Evolutionary conservation across 495 filamentous ascomycete genomes (phyloP).

Genomic region (Lasiosphaeris hirsuta): DNA sequence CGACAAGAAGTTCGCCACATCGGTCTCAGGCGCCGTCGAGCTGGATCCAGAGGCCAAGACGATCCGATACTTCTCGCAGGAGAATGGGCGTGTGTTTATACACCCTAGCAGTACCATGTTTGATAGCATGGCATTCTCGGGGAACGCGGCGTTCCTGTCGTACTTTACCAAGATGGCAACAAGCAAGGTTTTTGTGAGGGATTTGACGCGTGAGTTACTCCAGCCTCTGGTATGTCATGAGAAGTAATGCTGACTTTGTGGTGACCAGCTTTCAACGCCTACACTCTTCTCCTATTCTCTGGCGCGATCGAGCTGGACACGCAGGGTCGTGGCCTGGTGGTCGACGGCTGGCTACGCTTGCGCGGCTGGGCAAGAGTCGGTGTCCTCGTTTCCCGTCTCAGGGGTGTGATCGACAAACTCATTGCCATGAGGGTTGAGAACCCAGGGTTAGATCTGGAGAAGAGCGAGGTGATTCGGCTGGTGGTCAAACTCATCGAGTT

Average conservation of each 20-base stretch:
- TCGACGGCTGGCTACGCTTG: conserved; percentile 89
- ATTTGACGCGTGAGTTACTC: conserved; percentile 72
- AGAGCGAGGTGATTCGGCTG: conserved; percentile 67
- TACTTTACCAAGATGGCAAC: conserved; percentile 92
- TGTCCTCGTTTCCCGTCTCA: conserved; percentile 76
- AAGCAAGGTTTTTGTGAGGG: conserved; percentile 81
- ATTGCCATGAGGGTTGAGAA: conserved; percentile 77
- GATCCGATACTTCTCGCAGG: conserved; percentile 87
- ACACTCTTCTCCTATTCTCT: conserved; percentile 85
- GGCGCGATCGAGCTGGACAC: conserved; percentile 84
- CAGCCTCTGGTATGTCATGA: neutral
- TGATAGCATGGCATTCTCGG: conserved; percentile 68
- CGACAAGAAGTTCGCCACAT: conserved; percentile 88
- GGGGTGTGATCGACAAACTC: conserved; percentile 81
- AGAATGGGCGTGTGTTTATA: conserved; percentile 85
- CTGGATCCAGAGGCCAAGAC: conserved; percentile 87
- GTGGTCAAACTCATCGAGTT: conserved; percentile 79
- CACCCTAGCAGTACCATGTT: conserved; percentile 87
- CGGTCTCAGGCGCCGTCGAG: conserved; percentile 80
- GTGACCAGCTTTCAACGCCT: conserved; percentile 76
- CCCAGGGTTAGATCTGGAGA: conserved; percentile 54
- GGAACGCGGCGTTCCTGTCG: conserved; percentile 65
- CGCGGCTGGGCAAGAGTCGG: conserved; percentile 94
- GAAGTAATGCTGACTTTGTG: neutral
- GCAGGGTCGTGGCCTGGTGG: conserved; percentile 77